Conservation (phyloP, 78 protist genomes). For the Monocercomonoides exilis region DNA sequence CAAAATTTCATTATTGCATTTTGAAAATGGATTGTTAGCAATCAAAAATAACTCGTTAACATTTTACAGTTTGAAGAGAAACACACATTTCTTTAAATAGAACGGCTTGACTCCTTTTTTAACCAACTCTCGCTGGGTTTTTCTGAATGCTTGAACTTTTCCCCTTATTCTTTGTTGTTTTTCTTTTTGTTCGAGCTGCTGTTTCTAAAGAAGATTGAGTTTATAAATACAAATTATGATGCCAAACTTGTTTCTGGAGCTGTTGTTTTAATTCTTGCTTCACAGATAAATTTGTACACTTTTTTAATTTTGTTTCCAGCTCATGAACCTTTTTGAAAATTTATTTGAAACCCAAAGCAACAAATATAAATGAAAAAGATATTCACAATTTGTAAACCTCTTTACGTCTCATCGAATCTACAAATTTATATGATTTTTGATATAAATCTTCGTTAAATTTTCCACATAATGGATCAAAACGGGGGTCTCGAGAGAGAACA, state of each 20-base stretch:
- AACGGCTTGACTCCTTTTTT: background rate
- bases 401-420: background rate
- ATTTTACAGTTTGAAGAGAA: no score
- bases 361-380: no score
- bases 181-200: background rate
- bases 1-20: background rate
- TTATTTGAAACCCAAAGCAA: no score
- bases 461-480: slow-evolving; percentile 24
- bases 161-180: background rate
- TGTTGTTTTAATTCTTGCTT: no score
- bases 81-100: background rate
- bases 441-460: background rate
- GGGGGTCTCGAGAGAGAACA: background rate
- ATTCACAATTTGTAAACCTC: background rate
- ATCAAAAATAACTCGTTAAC: no score
- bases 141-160: background rate
- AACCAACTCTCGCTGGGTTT: background rate
- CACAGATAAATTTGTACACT: no score
- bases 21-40: background rate
- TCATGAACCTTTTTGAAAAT: no score
- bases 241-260: no score
- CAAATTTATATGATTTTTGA: background rate
- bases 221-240: no score
- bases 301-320: no score
- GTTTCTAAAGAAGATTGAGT: no score